phyloP scores from a whole-genome alignment of 306 rosid species.

The Dicorynia guianensis region DNA sequence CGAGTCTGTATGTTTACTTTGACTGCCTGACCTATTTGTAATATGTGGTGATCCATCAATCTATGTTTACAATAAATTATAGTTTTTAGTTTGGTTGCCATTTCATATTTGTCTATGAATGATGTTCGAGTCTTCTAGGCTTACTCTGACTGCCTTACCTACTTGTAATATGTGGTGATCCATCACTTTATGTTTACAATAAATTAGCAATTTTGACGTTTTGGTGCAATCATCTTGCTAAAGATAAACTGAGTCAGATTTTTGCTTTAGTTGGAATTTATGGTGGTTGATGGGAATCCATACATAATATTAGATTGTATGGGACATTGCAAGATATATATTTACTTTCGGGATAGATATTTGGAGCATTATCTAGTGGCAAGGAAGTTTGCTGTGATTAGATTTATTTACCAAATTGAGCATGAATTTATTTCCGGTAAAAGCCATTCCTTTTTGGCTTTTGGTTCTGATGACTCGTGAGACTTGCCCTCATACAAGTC shows the following conservation, averaged over 20 bases:
- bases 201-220: neutral
- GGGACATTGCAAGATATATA: neutral
- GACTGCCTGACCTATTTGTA: too few relatives aligned
- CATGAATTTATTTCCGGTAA: neutral
- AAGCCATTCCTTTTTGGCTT: conserved; percentile 2
- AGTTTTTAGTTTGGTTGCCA: neutral
- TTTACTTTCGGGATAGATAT: neutral
- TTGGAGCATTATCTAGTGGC: neutral
- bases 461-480: conserved; percentile 3
- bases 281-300: neutral
- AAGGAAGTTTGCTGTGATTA: neutral
- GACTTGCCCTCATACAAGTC: neutral
- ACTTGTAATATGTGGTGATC: neutral
- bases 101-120: neutral
- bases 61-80: too few relatives aligned
- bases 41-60: too few relatives aligned
- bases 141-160: neutral
- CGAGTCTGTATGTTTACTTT: too few relatives aligned
- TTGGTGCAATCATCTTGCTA: neutral
- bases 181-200: neutral
- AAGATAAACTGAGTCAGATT: neutral
- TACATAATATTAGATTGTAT: neutral
- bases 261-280: neutral
- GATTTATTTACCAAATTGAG: neutral
- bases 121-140: neutral